Evolutionary conservation across 164 flowering plant genomes (phyloP).

Genomic region (Taxillus chinensis): DNA sequence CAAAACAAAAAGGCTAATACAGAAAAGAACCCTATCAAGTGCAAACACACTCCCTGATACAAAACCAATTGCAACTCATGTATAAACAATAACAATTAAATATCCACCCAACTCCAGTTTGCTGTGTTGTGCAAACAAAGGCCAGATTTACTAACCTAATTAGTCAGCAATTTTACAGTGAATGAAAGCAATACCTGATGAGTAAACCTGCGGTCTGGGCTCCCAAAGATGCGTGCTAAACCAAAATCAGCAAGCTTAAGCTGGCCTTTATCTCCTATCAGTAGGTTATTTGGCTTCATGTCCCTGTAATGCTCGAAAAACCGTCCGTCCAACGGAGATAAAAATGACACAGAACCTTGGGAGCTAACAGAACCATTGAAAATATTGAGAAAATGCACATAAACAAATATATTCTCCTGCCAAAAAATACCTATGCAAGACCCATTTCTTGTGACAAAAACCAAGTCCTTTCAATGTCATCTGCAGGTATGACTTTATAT

Average conservation of each 20-base stretch:
- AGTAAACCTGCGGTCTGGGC: conserved; percentile 87
- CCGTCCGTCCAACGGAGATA: neutral
- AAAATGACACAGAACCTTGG: conserved; percentile 4
- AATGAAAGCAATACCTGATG: conserved; percentile 50
- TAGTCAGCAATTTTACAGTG: too few species aligned
- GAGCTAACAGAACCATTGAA: neutral
- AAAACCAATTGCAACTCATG: neutral
- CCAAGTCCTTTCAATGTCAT: conserved; percentile 97
- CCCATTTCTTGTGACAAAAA: conserved; percentile 92
- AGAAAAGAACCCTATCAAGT: neutral
- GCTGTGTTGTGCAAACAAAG: too few species aligned
- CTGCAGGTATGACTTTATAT: conserved; percentile 77
- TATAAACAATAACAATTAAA: too few species aligned
- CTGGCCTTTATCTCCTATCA: conserved; percentile 81
- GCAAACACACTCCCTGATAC: too few species aligned
- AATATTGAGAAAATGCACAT: neutral
- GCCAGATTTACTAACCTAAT: too few species aligned
- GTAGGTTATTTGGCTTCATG: conserved; percentile 96
- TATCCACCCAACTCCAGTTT: too few species aligned
- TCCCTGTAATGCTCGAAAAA: conserved; percentile 46
- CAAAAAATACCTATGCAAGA: conserved; percentile 61
- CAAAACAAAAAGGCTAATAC: neutral
- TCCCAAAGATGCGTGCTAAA: conserved; percentile 90
- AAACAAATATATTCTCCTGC: neutral
- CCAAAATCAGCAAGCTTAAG: conserved; percentile 97